These are phyloP conservation scores for Brassica juncea DNA, from an alignment of 345 rosid genomes.

Conservation along the genomic window DNA sequence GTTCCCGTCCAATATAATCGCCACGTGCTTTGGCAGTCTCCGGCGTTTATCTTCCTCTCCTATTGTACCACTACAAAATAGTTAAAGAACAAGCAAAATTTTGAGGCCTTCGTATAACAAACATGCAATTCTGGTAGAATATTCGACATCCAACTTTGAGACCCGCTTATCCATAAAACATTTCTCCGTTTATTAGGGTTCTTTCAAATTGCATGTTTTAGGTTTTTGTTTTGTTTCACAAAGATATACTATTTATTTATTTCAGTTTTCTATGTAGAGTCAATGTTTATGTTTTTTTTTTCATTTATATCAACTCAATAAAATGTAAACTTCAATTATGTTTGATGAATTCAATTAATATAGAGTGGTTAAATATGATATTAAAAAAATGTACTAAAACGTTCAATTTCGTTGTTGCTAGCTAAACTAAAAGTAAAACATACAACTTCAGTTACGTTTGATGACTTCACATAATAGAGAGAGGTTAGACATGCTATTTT, in stretches of 20 bases:
- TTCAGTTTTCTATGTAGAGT: not conserved
- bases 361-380: not conserved
- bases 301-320: not conserved
- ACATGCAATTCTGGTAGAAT: not conserved
- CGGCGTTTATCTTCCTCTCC: conserved; percentile 37
- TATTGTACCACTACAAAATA: conserved; percentile 1
- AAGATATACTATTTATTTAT: not conserved
- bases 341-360: not conserved
- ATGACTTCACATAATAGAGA: not conserved
- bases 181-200: not conserved
- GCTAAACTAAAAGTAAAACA: too few relatives aligned
- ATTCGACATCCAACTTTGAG: not conserved
- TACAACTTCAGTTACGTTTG: not conserved
- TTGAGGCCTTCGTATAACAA: not conserved
- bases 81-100: not conserved
- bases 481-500: not conserved
- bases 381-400: not conserved
- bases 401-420: too few relatives aligned
- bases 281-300: not conserved
- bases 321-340: not conserved
- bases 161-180: not conserved
- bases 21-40: conserved; percentile 70
- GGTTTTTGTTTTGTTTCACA: not conserved
- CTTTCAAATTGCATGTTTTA: not conserved
- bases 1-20: conserved; percentile 78